Base-by-base conservation (phyloP, 2,329 filamentous ascomycete species). In the Botryosphaeria agaves region DNA sequence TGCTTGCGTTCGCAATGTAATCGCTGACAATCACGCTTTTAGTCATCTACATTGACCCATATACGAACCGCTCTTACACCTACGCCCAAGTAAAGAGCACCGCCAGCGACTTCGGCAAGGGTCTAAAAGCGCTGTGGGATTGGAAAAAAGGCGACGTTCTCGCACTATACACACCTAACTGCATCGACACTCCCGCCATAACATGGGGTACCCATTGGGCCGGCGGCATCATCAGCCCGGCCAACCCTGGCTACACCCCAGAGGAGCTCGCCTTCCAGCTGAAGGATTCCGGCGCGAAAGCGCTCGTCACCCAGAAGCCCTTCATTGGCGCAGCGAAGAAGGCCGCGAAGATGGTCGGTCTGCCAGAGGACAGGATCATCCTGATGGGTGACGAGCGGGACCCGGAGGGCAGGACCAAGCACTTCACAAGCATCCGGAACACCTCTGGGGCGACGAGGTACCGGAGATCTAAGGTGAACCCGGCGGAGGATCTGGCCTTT, bases 71-170 rank as follows among this genome's bases (percentile, higher is more conserved):
- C 14, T 56, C 59, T 19, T 83, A 92, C 54, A 91, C 74, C 27
- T 85, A 71, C 49, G 62, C 62, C 18, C 64, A 82, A 38, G 56
- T 81, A 33, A 75, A 69, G 42, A 60, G 61, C 36, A 61, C 69
- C 11, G 76, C 82, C 1, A 55, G 73, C 23, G 67, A 72, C n/a
- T 91, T 94, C 41, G 85, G 82, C 30, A 72, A 76, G 39, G 85
- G 81, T 1, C 64, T 95, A 14, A 75, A 73, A 45, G 69, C 76
- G 16, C 53, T 63, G 14, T 87, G 76, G 66, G 65, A 73, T 29
- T 93, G 84, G 78, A 64, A 73, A 41, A 84, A 78, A 47, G 79
- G 80, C 44, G 81, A 94, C 48, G 80, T 89, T 2, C 63, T 94
- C 14, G 78, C 69, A 7, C 62, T 93, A 32, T 93, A 77, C 60